Conservation (phyloP, 306 rosid genomes). For the Rubus parviflorus region DNA sequence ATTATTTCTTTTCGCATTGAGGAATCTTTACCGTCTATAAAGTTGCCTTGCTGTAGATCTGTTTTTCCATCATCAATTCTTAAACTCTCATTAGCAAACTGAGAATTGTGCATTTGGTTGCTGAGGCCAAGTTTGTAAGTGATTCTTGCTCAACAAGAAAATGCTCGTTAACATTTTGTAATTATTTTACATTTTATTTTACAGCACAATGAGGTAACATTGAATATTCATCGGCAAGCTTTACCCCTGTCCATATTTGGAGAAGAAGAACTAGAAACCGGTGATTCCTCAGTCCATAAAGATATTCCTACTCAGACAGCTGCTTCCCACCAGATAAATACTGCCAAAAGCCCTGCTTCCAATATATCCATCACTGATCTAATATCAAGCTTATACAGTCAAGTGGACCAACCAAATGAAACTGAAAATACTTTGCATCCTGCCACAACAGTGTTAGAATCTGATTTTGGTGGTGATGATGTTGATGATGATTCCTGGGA, state of each 20-base stretch:
- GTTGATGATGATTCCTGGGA: slow-evolving; percentile 73
- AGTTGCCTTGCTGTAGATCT: not conserved
- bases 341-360: slow-evolving; percentile 38
- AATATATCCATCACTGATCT: slow-evolving; percentile 64
- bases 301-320: slow-evolving; percentile 39
- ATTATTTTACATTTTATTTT: slow-evolving; percentile 14
- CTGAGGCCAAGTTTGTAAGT: slow-evolving; percentile 13
- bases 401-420: slow-evolving; percentile 59
- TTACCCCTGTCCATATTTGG: slow-evolving; percentile 82
- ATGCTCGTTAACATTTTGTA: not conserved
- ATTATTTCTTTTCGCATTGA: not conserved
- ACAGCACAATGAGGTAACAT: slow-evolving; percentile 46
- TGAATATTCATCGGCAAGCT: slow-evolving; percentile 51
- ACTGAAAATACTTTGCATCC: slow-evolving; percentile 37
- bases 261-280: slow-evolving; percentile 52
- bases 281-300: slow-evolving; percentile 41
- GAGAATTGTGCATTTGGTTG: not conserved
- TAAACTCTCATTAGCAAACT: not conserved
- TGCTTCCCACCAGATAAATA: slow-evolving; percentile 33
- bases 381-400: slow-evolving; percentile 74
- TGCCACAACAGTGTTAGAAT: slow-evolving; percentile 30
- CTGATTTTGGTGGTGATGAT: slow-evolving; percentile 52
- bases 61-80: not conserved
- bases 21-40: not conserved
- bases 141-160: slow-evolving; percentile 6